Percentiles rank a stretch among this genome's conserved stretches.
Evolutionary conservation across 805 yeast species (phyloP).

Genomic region (Starmerella ratchasimensis): DNA sequence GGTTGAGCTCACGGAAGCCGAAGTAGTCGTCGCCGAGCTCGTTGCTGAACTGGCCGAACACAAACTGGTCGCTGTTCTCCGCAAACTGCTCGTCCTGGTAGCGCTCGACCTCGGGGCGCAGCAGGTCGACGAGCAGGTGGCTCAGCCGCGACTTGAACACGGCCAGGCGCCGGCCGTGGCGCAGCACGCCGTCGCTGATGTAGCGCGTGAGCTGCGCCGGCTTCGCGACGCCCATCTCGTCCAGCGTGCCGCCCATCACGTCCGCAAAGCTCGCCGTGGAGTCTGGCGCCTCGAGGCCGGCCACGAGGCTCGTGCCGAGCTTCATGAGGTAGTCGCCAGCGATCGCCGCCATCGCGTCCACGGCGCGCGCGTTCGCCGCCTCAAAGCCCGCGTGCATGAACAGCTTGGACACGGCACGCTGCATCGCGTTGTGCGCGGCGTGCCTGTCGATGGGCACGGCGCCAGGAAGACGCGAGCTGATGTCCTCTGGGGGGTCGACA

Average conservation of each 20-base stretch:
- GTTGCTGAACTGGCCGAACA: conserved; percentile 86
- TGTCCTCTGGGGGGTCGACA: conserved; percentile 62
- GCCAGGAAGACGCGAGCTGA: conserved; percentile 58
- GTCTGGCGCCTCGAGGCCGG: conserved; percentile 49
- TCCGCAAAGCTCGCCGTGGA: conserved; percentile 31
- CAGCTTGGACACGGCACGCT: conserved; percentile 58
- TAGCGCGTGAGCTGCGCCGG: conserved; percentile 62
- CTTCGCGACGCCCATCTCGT: conserved; percentile 68
- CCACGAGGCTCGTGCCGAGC: conserved; percentile 53
- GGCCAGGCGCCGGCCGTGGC: conserved; percentile 52
- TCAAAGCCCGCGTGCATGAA: conserved; percentile 92
- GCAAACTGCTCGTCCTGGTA: conserved; percentile 59
- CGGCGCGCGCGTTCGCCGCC: conserved; percentile 60
- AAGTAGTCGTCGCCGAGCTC: conserved; percentile 96
- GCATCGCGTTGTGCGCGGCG: conserved; percentile 51
- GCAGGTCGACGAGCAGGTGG: conserved; percentile 57
- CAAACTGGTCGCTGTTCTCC: conserved; percentile 85
- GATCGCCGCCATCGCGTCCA: conserved; percentile 64
- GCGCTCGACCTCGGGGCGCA: conserved; percentile 50
- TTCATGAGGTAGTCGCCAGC: conserved; percentile 71
- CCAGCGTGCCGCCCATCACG: conserved; percentile 44
- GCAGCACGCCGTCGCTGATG: conserved; percentile 54
- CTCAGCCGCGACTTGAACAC: conserved; percentile 59
- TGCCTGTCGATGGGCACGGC: conserved; percentile 49
- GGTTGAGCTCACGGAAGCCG: conserved; percentile 87